These are phyloP conservation scores for Moniliella sp. DNA, from an alignment of 1,284 basidiomycete species.

Conservation along the genomic window DNA sequence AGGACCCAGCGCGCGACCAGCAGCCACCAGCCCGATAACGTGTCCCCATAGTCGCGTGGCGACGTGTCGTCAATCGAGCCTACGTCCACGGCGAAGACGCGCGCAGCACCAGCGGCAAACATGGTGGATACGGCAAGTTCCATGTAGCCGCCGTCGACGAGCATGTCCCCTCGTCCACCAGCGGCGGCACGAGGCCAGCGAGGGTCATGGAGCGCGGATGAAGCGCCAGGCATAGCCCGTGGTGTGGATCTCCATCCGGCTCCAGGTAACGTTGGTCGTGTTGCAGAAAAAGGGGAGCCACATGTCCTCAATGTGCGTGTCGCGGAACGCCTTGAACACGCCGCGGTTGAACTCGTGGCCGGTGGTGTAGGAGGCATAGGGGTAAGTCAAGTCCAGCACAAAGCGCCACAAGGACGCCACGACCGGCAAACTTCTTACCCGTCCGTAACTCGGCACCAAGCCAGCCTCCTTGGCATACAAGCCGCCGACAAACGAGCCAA, in stretches of 20 bases:
- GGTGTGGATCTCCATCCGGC: conserved; percentile 87
- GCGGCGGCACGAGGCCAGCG: conserved; percentile 74
- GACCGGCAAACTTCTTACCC: conserved; percentile 74
- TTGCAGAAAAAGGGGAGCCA: conserved; percentile 98
- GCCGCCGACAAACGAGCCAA: conserved; percentile 74
- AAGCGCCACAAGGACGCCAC: conserved; percentile 90
- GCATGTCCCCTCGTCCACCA: conserved; percentile 68
- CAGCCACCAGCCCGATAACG: conserved; percentile 89
- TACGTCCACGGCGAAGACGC: conserved; percentile 86
- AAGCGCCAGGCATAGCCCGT: conserved; percentile 52
- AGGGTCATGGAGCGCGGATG: conserved; percentile 82
- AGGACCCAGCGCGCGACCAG: conserved; percentile 62
- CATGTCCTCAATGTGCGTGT: conserved; percentile 91
- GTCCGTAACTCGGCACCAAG: conserved; percentile 58
- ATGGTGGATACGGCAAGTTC: conserved; percentile 55
- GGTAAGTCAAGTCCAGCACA: conserved; percentile 83
- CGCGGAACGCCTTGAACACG: conserved; percentile 48
- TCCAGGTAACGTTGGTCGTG: conserved; percentile 92
- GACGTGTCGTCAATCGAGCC: conserved; percentile 87
- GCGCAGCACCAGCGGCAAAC: conserved; percentile 70
- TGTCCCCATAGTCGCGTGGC: conserved; percentile 78
- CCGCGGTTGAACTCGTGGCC: conserved; percentile 39
- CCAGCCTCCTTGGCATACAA: conserved; percentile 85
- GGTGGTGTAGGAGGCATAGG: conserved; percentile 88
- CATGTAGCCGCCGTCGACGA: conserved; percentile 25